These are phyloP conservation scores for Nemania sp. DNA, from an alignment of 2,329 filamentous ascomycete genomes.

Conservation along the genomic window DNA sequence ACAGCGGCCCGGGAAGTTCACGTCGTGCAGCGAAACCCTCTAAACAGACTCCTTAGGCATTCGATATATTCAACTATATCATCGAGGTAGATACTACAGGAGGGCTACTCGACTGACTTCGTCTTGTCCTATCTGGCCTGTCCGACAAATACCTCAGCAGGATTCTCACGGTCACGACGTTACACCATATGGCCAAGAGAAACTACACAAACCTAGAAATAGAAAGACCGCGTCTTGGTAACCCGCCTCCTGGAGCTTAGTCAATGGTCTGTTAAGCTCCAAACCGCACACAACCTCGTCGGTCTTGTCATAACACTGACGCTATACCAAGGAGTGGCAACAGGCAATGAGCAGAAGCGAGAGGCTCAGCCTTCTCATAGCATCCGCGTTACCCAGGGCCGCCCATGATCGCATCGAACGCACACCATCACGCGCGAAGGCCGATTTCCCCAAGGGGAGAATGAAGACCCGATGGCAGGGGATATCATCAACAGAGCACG, in stretches of 20 bases:
- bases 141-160: background rate
- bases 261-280: constrained; percentile 8
- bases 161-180: background rate
- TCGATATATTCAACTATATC: background rate
- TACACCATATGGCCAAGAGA: constrained; percentile 10
- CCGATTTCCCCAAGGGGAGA: background rate
- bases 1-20: background rate
- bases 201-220: constrained; percentile 1
- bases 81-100: background rate
- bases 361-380: background rate
- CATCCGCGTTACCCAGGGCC: background rate
- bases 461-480: background rate
- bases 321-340: constrained; percentile 12
- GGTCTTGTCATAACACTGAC: constrained; percentile 8
- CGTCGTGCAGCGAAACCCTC: background rate
- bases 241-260: constrained; percentile 4
- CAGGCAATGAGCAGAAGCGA: constrained; percentile 1
- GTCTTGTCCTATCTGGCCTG: background rate
- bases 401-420: background rate
- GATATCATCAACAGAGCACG: constrained; percentile 5
- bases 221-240: constrained; percentile 12
- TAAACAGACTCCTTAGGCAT: constrained; percentile 3
- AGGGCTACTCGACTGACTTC: background rate
- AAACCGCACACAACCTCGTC: background rate
- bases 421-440: background rate